A percentile compares a stretch with the other conserved stretches of the same genome.
Evolutionary conservation across 331 rosid species (phyloP).

Genomic region (Erythrophleum ivorense): DNA sequence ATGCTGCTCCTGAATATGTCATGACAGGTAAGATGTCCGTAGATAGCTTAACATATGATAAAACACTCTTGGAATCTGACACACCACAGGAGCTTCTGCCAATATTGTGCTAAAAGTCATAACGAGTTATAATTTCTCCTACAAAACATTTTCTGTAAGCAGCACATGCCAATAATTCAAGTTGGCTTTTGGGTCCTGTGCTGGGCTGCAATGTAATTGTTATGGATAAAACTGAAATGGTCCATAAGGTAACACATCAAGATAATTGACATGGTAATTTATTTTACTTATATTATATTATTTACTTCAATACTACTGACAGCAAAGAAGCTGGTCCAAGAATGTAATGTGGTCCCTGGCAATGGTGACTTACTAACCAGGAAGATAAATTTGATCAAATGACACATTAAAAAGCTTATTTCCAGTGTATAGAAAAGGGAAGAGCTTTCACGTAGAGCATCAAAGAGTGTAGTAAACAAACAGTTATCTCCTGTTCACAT

Average conservation of each 20-base stretch:
- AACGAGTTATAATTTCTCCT: conserved; percentile 15
- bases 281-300: neutral
- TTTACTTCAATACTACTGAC: neutral
- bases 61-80: conserved; percentile 9
- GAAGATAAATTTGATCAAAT: neutral
- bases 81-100: neutral
- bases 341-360: neutral
- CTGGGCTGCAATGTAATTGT: neutral
- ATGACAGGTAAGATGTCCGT: conserved; percentile 68
- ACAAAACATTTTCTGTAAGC: neutral
- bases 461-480: too few species aligned
- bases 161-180: conserved; percentile 10
- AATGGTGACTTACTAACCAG: neutral
- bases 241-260: neutral
- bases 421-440: too few species aligned
- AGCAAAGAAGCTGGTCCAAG: neutral
- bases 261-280: neutral
- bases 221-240: neutral
- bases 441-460: too few species aligned
- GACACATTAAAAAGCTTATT: neutral
- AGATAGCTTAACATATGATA: neutral
- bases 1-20: conserved; percentile 96
- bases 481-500: neutral
- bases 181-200: neutral
- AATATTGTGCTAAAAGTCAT: neutral